These are phyloP conservation scores for Pichia cactophila DNA, from an alignment of 1,139 yeast species.

Conservation along the genomic window DNA sequence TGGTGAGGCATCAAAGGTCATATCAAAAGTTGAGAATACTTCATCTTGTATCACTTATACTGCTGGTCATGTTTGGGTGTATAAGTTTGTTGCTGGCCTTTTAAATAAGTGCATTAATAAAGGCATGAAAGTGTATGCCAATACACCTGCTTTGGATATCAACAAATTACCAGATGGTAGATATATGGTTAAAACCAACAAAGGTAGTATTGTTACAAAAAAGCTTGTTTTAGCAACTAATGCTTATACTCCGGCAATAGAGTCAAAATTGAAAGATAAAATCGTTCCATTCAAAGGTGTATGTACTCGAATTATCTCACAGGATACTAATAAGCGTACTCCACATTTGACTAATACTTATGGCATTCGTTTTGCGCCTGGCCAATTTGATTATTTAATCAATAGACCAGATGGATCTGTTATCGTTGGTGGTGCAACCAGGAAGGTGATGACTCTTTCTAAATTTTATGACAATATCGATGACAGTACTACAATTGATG, in stretches of 20 bases:
- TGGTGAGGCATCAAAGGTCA: slow-evolving; percentile 20
- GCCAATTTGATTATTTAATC: slow-evolving; percentile 24
- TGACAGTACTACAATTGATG: background rate
- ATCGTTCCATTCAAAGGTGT: slow-evolving; percentile 24
- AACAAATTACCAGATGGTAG: slow-evolving; percentile 19
- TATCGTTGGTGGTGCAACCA: slow-evolving; percentile 24
- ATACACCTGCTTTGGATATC: slow-evolving; percentile 15
- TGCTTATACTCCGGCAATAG: slow-evolving; percentile 31
- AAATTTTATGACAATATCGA: background rate
- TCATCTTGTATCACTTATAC: slow-evolving; percentile 32
- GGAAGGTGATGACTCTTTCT: background rate
- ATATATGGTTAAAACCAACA: slow-evolving; percentile 26
- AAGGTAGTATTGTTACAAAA: slow-evolving; percentile 29
- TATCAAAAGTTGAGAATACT: slow-evolving; percentile 20
- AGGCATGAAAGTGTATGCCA: background rate
- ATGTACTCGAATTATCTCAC: slow-evolving; percentile 20
- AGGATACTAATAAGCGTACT: slow-evolving; percentile 21
- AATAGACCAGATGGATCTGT: slow-evolving; percentile 24
- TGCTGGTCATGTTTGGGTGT: slow-evolving; percentile 38
- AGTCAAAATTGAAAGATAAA: slow-evolving; percentile 20
- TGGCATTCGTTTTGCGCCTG: slow-evolving; percentile 1
- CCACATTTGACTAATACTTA: slow-evolving; percentile 1
- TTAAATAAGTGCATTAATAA: slow-evolving; percentile 12
- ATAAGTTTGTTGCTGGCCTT: slow-evolving; percentile 32
- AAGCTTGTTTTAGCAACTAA: slow-evolving; percentile 35